Conservation (phyloP, 768 basidiomycete species). For the Auricularia auricula-judae region DNA sequence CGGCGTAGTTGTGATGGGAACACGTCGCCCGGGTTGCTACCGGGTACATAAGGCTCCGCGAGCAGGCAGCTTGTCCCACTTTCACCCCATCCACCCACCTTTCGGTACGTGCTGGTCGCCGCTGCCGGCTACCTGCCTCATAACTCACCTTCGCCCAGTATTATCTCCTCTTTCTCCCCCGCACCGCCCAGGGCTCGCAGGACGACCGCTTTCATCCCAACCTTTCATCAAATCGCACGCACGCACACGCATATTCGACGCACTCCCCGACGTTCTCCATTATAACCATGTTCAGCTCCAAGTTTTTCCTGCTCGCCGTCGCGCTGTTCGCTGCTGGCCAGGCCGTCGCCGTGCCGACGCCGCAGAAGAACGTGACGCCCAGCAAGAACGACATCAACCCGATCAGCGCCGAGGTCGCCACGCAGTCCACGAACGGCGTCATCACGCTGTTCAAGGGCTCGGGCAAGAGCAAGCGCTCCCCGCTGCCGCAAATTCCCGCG, state of each 20-base stretch:
- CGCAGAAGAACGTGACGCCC: neutral
- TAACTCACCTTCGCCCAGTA: neutral
- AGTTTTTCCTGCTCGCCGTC: neutral
- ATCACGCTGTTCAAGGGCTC: neutral
- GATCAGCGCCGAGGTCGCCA: neutral
- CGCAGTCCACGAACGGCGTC: neutral
- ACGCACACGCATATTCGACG: neutral
- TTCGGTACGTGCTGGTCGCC: neutral
- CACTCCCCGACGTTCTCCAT: neutral
- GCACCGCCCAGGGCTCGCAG: slow-evolving; percentile 1
- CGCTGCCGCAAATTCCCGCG: neutral
- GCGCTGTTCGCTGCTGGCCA: neutral
- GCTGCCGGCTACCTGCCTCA: neutral
- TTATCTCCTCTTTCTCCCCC: neutral
- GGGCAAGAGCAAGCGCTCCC: neutral
- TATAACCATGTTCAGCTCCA: neutral
- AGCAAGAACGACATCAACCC: neutral
- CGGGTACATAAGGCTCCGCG: neutral
- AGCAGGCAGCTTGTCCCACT: neutral
- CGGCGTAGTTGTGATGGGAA: neutral
- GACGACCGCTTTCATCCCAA: neutral
- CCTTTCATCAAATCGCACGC: neutral
- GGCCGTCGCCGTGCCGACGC: neutral
- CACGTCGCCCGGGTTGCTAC: neutral
- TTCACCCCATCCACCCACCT: neutral